Evolutionary conservation across 1,284 basidiomycete species (phyloP).

Genomic region (Meira nashicola): DNA sequence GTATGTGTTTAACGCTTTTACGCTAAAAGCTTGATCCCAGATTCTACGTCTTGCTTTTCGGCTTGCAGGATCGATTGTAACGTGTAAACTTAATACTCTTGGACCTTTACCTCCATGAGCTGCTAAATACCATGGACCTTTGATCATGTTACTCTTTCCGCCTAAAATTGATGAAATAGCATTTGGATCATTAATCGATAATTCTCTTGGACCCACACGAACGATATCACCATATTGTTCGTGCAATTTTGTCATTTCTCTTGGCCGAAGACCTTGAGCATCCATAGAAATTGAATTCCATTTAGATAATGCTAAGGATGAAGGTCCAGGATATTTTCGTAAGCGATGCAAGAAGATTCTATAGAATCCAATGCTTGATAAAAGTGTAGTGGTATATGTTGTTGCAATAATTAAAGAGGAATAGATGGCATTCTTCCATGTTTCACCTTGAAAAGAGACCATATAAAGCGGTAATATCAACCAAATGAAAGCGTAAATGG

Average conservation of each 20-base stretch:
- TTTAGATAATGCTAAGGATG: constrained; percentile 17
- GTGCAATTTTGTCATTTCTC: constrained; percentile 16
- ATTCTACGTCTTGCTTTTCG: background rate
- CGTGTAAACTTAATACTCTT: background rate
- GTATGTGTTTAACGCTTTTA: background rate
- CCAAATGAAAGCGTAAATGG: no score
- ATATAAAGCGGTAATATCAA: no score
- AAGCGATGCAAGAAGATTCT: constrained; percentile 26
- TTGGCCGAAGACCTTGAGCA: constrained; percentile 13
- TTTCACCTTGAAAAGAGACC: no score
- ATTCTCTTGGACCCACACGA: constrained; percentile 23
- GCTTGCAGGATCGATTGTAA: background rate
- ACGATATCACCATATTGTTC: constrained; percentile 24
- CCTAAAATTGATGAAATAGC: constrained; percentile 19
- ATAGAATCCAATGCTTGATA: constrained; percentile 20
- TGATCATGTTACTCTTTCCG: constrained; percentile 15
- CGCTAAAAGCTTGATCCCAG: constrained; percentile 5
- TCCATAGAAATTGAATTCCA: constrained; percentile 21
- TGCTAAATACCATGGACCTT: constrained; percentile 24
- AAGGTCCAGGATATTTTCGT: constrained; percentile 18
- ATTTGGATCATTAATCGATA: constrained; percentile 26
- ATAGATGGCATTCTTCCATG: no score
- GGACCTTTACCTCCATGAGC: background rate
- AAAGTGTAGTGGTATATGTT: background rate
- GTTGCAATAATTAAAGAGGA: no score